phyloP scores from a whole-genome alignment of 495 filamentous ascomycete species.

The Pyrenula aspistea region DNA sequence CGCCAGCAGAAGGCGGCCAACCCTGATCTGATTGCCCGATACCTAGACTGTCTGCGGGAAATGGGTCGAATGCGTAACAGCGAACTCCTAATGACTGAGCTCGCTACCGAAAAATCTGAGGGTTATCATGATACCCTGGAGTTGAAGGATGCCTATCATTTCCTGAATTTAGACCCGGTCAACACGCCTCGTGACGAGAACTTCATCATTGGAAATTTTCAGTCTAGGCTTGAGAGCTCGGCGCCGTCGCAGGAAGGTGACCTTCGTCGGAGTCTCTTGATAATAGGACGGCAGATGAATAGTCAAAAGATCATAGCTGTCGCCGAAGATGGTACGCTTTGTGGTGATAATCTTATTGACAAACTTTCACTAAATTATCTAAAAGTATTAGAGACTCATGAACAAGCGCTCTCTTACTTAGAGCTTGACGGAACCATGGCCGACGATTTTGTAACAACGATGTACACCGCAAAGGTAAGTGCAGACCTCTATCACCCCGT shows the following conservation, averaged over 20 bases:
- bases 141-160: constrained; percentile 34
- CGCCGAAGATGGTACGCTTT: constrained; percentile 37
- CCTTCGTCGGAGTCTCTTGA: constrained; percentile 37
- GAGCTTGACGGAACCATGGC: constrained; percentile 34
- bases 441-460: constrained; percentile 49
- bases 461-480: constrained; percentile 44
- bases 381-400: constrained; percentile 42
- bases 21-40: constrained; percentile 24
- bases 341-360: background rate
- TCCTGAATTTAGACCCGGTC: constrained; percentile 28
- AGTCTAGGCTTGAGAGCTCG: constrained; percentile 34
- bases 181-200: constrained; percentile 23
- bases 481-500: background rate
- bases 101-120: constrained; percentile 24
- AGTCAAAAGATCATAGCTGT: constrained; percentile 42
- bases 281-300: constrained; percentile 38
- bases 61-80: constrained; percentile 26
- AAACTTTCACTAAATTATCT: background rate
- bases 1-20: constrained; percentile 25
- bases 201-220: constrained; percentile 44
- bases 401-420: constrained; percentile 49
- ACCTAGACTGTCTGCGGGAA: constrained; percentile 34
- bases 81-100: constrained; percentile 23
- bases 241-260: constrained; percentile 32
- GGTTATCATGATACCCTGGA: constrained; percentile 26